Evolutionary conservation across 2,329 filamentous ascomycete genomes (phyloP), one percentile per base, ranked within the genome.

Genomic region (Aspergillus luchuensis): DNA sequence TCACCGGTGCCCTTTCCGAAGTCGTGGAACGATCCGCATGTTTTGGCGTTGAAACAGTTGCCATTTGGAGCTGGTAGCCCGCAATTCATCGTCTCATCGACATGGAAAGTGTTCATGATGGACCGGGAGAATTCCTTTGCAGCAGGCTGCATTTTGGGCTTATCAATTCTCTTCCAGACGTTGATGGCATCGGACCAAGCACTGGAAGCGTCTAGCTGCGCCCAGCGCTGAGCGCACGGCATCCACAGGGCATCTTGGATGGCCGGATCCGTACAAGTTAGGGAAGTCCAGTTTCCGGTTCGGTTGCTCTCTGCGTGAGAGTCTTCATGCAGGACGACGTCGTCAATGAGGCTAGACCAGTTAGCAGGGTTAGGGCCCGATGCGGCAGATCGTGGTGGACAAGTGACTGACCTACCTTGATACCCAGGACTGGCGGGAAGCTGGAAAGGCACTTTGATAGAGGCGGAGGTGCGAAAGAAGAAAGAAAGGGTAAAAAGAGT

Each of bases 191-290:
- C 56, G 25, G 56, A 50, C 56, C 56, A 58, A 19, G 56, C 56
- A 45, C 48, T 38, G 2, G 49, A 50, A 36, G 48, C 49, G 56
- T 58, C 56, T 8, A 58, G 48, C 49, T 52, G 28, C 38, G 49
- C 25, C 56, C 56, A 58, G 38, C 56, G 56, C 48, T 52, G 33
- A 28, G 49, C 49, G 25, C 48, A 58, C 3, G 56, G 49, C 49
- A 58, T 50, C 25, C 41, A 50, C 49, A 58, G 25, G 15, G 38
- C 56, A 45, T 51, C 56, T 30, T 58, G 56, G 0, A 58, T 43
- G 28, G 56, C 56, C 8, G 56, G 56, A 47, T 58, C 56, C 39
- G 48, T 13, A 28, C 56, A 58, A 11, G 56, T 58, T 6, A 58
- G 13, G 8, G 28, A 52, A 38, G 56, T 58, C 56, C 56, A 58